phyloP scores from a whole-genome alignment of 164 flowering plant species.

The Macadamia integrifolia region DNA sequence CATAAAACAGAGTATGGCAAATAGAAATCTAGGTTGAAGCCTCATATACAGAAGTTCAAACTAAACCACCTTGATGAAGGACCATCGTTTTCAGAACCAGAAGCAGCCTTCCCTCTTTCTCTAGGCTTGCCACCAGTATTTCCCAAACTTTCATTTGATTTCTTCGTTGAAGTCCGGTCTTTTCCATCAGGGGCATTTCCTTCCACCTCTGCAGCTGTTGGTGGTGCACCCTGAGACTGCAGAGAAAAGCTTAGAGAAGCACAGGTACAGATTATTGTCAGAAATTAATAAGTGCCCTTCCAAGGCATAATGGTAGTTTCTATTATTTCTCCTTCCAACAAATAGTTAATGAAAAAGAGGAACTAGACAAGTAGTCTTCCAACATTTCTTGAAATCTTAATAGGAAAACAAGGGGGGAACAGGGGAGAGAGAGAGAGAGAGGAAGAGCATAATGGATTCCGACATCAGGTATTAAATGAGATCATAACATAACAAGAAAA shows the following conservation, averaged over 20 bases:
- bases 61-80: constrained; percentile 63
- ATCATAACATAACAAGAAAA: neutral
- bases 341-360: no score
- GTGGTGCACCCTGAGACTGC: constrained; percentile 48
- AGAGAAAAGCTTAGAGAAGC: constrained; percentile 6
- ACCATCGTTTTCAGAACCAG: constrained; percentile 88
- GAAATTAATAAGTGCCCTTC: neutral
- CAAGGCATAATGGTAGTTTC: neutral
- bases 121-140: constrained; percentile 44
- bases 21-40: neutral
- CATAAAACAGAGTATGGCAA: neutral
- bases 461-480: neutral
- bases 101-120: constrained; percentile 62
- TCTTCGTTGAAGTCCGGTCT: constrained; percentile 48
- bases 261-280: neutral
- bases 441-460: neutral
- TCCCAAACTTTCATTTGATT: constrained; percentile 56
- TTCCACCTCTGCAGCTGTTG: constrained; percentile 38
- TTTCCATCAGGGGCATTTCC: constrained; percentile 51
- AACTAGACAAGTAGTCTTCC: neutral
- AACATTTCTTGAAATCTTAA: neutral
- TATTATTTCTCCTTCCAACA: no score
- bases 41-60: neutral
- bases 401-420: neutral
- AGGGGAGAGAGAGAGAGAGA: no score